These are phyloP conservation scores for Globisporangium polare DNA, from an alignment of 352 stramenopile genomes.

Conservation along the genomic window DNA sequence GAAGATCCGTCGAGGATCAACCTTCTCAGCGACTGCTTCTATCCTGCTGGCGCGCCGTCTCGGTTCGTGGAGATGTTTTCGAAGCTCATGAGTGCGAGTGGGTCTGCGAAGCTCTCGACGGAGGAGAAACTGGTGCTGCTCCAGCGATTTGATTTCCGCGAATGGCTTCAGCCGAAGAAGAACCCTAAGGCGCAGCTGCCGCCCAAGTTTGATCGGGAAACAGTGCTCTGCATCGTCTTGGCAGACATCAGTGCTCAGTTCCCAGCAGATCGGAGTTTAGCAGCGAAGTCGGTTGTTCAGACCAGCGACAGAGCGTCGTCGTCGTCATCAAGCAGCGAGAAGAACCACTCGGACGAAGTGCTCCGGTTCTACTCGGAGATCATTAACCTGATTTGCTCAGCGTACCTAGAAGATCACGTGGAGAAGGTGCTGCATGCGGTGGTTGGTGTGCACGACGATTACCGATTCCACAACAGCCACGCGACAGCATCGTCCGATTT, in stretches of 20 bases:
- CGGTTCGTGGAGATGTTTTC: conserved; percentile 88
- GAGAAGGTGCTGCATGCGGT: conserved; percentile 80
- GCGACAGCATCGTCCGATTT: conserved; percentile 15
- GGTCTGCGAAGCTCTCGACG: conserved; percentile 57
- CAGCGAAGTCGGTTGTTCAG: conserved; percentile 8
- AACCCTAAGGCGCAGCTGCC: conserved; percentile 24
- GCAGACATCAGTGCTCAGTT: conserved; percentile 62
- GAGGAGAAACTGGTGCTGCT: conserved; percentile 75
- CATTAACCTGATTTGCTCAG: conserved; percentile 58
- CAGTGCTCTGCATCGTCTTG: conserved; percentile 72
- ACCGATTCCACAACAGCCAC: conserved; percentile 49
- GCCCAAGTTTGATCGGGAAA: conserved; percentile 81
- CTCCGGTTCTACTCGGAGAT: conserved; percentile 72
- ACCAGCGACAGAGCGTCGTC: conserved; percentile 9
- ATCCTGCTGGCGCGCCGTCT: conserved; percentile 57
- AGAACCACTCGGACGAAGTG: conserved; percentile 39
- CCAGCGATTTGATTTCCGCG: conserved; percentile 69
- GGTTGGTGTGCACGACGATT: conserved; percentile 78
- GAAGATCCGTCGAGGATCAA: conserved; percentile 79
- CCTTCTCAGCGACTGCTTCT: conserved; percentile 81
- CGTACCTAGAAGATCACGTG: conserved; percentile 71
- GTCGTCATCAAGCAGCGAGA: conserved; percentile 9
- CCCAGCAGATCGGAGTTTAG: conserved; percentile 36
- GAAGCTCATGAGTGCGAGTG: conserved; percentile 75
- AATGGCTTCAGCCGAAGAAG: conserved; percentile 62